Conservation (phyloP, 2,329 filamentous ascomycete species). For the Arthroderma sp. region DNA sequence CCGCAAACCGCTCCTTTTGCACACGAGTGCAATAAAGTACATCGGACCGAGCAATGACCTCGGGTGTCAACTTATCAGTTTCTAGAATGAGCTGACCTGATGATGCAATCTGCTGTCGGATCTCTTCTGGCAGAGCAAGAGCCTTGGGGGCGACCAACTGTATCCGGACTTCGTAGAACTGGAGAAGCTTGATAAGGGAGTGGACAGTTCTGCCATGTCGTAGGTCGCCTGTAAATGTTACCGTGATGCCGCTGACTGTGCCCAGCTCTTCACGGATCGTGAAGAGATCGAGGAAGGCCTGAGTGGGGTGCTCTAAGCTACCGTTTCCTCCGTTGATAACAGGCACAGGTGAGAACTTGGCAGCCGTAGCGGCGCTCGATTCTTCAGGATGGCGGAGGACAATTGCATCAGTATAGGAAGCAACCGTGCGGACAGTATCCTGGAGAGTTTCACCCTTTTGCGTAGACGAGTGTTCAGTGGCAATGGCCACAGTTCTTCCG, state of each 20-base stretch:
- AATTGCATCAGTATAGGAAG: constrained; percentile 86
- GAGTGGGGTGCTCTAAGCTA: constrained; percentile 88
- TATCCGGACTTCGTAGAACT: constrained; percentile 87
- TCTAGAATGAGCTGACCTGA: constrained; percentile 68
- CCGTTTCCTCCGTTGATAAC: constrained; percentile 97
- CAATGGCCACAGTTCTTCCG: constrained; percentile 68
- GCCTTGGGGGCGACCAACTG: constrained; percentile 78
- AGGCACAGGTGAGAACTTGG: constrained; percentile 77
- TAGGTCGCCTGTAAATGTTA: constrained; percentile 90
- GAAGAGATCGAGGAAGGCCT: constrained; percentile 94
- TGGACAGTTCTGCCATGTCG: constrained; percentile 89
- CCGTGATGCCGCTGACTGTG: constrained; percentile 85
- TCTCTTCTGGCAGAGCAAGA: constrained; percentile 61
- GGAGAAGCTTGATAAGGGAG: constrained; percentile 83
- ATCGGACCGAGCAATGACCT: constrained; percentile 75
- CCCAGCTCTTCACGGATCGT: constrained; percentile 96
- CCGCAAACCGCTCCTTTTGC: constrained; percentile 91
- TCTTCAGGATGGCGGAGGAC: constrained; percentile 90
- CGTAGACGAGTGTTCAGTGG: constrained; percentile 74
- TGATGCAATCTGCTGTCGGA: constrained; percentile 56
- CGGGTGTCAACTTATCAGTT: constrained; percentile 65
- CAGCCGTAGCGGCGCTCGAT: constrained; percentile 64
- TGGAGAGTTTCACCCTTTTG: constrained; percentile 90
- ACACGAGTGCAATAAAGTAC: constrained; percentile 95
- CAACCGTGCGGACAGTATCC: constrained; percentile 85